Evolutionary conservation across 352 stramenopile genomes (phyloP).

Genomic region (Globisporangium cylindrosporum): DNA sequence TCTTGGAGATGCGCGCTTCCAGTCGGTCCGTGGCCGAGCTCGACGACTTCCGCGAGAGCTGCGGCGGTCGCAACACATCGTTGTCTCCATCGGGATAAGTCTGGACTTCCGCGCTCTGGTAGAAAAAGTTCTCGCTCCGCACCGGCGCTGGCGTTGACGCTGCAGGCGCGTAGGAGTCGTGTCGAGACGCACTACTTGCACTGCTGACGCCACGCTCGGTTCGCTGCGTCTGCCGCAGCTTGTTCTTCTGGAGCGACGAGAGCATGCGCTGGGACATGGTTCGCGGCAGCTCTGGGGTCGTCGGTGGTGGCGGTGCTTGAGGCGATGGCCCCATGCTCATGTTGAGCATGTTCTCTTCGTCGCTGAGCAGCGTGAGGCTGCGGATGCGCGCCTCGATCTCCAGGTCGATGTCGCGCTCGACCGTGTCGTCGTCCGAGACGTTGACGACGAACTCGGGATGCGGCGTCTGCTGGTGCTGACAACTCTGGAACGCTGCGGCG

Average conservation of each 20-base stretch:
- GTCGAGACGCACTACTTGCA: constrained; percentile 1
- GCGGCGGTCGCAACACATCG: constrained; percentile 21
- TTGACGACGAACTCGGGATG: constrained; percentile 40
- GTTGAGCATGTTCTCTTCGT: constrained; percentile 17
- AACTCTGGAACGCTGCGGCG: constrained; percentile 2
- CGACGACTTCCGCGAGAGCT: constrained; percentile 25
- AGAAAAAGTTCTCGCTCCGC: constrained; percentile 17
- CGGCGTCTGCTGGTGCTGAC: constrained; percentile 9
- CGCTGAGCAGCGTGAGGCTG: constrained; percentile 22
- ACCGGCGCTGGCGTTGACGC: not conserved
- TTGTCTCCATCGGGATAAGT: constrained; percentile 1
- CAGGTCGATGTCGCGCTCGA: constrained; percentile 69
- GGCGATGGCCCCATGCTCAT: constrained; percentile 7
- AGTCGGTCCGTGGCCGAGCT: constrained; percentile 50
- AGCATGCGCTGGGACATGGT: constrained; percentile 71
- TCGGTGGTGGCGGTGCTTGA: not conserved
- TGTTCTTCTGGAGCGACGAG: constrained; percentile 42
- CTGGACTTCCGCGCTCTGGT: not conserved
- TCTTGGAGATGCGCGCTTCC: constrained; percentile 68
- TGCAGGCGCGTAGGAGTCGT: constrained; percentile 1
- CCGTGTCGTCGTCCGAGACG: constrained; percentile 57
- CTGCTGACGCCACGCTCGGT: not conserved
- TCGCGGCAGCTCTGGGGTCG: constrained; percentile 14
- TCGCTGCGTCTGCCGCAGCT: constrained; percentile 21
- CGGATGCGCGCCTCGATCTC: constrained; percentile 65